phyloP scores from a whole-genome alignment of 495 filamentous ascomycete genomes.

The Tuber melanosporum region DNA sequence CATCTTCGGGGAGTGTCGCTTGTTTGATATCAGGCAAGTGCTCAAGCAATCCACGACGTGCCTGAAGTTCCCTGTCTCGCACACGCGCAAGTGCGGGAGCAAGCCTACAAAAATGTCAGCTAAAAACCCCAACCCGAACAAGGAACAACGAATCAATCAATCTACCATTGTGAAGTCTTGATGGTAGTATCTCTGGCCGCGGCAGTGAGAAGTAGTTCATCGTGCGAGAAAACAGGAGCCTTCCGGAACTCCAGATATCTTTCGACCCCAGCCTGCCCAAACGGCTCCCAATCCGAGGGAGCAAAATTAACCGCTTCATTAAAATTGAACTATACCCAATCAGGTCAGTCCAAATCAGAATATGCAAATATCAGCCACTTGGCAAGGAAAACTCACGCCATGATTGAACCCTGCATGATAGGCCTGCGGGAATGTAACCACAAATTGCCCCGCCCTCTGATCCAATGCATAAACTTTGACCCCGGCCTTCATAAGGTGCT shows the following conservation, averaged over 20 bases:
- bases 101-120: conserved; percentile 46
- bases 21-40: conserved; percentile 54
- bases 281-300: conserved; percentile 93
- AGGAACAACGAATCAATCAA: background rate
- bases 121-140: background rate
- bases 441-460: conserved; percentile 90
- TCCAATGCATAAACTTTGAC: conserved; percentile 89
- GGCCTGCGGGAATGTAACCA: conserved; percentile 88
- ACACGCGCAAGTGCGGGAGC: conserved; percentile 77
- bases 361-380: conserved; percentile 42
- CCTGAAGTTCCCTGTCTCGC: conserved; percentile 61
- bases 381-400: conserved; percentile 46
- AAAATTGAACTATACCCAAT: conserved; percentile 70
- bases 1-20: conserved; percentile 51
- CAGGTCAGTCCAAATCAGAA: conserved; percentile 18
- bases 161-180: conserved; percentile 78
- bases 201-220: conserved; percentile 86
- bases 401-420: conserved; percentile 93
- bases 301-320: conserved; percentile 99
- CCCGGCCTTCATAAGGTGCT: conserved; percentile 89
- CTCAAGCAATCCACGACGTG: conserved; percentile 60
- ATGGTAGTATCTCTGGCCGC: conserved; percentile 73
- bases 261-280: conserved; percentile 77
- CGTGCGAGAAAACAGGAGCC: conserved; percentile 94
- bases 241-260: conserved; percentile 80